Conservation (phyloP, 495 filamentous ascomycete species). For the Podospora pseudopauciseta region DNA sequence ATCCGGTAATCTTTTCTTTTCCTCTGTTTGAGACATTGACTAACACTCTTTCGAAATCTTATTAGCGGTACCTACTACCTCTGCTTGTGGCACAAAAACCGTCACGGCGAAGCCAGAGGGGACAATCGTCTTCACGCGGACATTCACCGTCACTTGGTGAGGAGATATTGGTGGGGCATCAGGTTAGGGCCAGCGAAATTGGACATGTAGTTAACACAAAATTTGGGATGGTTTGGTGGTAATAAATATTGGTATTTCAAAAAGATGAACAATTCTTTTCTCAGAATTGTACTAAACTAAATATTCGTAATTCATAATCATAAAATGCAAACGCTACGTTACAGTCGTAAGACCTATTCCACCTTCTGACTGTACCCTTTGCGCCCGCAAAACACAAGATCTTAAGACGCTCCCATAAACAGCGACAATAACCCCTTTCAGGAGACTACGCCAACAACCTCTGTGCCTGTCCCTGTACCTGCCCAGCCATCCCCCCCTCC, state of each 20-base stretch:
- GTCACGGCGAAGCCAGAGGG: not conserved
- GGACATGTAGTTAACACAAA: not conserved
- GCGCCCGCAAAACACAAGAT: not conserved
- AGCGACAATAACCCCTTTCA: not conserved
- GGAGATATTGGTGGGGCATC: not conserved
- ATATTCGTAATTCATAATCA: not conserved
- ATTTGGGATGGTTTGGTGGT: too few species aligned
- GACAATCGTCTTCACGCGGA: not conserved
- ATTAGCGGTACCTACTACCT: not conserved
- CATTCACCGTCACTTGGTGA: not conserved
- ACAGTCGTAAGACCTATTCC: not conserved
- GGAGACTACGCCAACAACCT: not conserved
- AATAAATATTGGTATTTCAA: too few species aligned
- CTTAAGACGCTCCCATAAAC: not conserved
- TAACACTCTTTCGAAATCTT: not conserved
- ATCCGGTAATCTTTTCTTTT: not conserved
- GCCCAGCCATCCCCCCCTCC: conserved; percentile 9
- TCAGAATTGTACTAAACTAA: too few species aligned
- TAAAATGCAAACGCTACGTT: not conserved
- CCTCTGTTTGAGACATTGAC: not conserved
- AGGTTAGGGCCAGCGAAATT: not conserved
- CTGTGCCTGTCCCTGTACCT: not conserved
- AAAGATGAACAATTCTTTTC: too few species aligned
- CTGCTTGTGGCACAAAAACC: too few species aligned
- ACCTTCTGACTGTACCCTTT: not conserved